Evolutionary conservation across 768 basidiomycete species (phyloP).

Genomic region (Boletus fagicola): DNA sequence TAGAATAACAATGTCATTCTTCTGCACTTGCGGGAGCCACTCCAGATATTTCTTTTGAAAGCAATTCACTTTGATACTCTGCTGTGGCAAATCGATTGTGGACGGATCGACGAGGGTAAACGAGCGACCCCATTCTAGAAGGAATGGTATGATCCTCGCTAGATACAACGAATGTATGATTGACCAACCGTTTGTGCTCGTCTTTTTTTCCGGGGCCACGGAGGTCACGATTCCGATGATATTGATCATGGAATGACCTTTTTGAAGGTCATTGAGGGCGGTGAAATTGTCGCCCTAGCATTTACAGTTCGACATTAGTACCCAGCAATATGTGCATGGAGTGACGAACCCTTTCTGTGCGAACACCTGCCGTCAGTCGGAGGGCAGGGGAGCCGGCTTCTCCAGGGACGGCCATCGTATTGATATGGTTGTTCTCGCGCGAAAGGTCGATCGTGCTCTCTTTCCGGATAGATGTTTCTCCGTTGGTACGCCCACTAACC

Average conservation of each 20-base stretch:
- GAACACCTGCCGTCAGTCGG: constrained; percentile 21
- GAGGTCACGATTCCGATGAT: constrained; percentile 34
- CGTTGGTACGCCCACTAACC: not conserved
- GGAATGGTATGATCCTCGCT: not conserved
- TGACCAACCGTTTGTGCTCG: constrained; percentile 29
- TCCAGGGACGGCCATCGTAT: not conserved
- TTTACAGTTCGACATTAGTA: constrained; percentile 1
- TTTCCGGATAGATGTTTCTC: not conserved
- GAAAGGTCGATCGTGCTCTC: not conserved
- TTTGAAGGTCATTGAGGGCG: constrained; percentile 15
- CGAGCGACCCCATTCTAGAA: constrained; percentile 46
- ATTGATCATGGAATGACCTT: constrained; percentile 21
- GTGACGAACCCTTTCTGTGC: constrained; percentile 29
- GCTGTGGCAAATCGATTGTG: constrained; percentile 23
- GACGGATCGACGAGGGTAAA: constrained; percentile 55
- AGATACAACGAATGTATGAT: not conserved
- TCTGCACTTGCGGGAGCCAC: constrained; percentile 49
- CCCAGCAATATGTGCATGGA: not conserved
- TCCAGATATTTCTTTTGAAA: constrained; percentile 48
- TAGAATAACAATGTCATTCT: constrained; percentile 53
- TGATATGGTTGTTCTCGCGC: not conserved
- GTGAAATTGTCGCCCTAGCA: constrained; percentile 29
- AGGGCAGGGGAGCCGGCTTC: not conserved
- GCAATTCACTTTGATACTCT: constrained; percentile 42
- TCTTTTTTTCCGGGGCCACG: constrained; percentile 14